Evolutionary conservation across 2,329 filamentous ascomycete species (phyloP).

Genomic region (Ascochyta viciae-villosae): DNA sequence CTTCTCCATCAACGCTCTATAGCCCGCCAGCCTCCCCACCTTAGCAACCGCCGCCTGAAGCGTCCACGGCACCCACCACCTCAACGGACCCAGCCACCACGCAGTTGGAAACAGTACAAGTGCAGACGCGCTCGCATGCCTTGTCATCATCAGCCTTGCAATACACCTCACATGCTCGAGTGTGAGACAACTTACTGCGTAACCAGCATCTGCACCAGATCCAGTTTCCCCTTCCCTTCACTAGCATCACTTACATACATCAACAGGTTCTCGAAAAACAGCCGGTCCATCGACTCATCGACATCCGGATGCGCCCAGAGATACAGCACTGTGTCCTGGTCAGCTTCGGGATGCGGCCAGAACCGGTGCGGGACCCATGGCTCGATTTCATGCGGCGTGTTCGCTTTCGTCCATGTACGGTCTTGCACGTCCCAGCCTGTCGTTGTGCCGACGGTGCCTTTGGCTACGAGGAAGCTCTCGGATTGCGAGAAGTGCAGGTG

Average conservation of each 20-base stretch:
- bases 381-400: conserved; percentile 10
- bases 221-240: conserved; percentile 21
- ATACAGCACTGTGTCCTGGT: conserved; percentile 19
- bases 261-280: conserved; percentile 26
- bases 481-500: conserved; percentile 29
- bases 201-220: conserved; percentile 23
- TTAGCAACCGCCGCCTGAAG: conserved; percentile 20
- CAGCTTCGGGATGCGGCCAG: conserved; percentile 16
- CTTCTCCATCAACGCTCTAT: conserved; percentile 22
- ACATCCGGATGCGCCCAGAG: conserved; percentile 25
- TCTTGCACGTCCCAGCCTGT: conserved; percentile 14
- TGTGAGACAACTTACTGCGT: conserved; percentile 18
- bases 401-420: conserved; percentile 1
- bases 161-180: not conserved
- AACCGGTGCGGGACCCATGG: conserved; percentile 24
- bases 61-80: conserved; percentile 28
- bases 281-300: conserved; percentile 22
- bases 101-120: conserved; percentile 23
- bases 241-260: conserved; percentile 19
- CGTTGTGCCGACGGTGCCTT: conserved; percentile 20
- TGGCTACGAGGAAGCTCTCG: conserved; percentile 19
- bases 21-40: conserved; percentile 17
- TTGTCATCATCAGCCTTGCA: not conserved
- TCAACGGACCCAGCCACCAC: conserved; percentile 25
- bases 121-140: conserved; percentile 25